phyloP scores from a whole-genome alignment of 2,329 filamentous ascomycete genomes.

The Sclerotinia trifoliorum region DNA sequence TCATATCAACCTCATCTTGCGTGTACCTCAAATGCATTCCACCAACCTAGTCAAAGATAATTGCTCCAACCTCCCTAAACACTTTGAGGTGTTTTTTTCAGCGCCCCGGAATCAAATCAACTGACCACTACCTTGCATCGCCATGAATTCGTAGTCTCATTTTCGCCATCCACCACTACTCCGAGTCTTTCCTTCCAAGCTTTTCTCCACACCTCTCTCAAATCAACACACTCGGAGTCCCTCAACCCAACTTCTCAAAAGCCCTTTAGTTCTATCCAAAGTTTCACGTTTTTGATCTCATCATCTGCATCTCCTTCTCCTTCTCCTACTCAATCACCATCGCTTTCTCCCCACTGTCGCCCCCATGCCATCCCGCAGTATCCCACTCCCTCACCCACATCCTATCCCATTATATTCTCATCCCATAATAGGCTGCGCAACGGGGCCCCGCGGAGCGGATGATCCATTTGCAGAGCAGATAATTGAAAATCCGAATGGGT shows the following conservation, averaged over 20 bases:
- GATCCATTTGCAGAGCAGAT: no score
- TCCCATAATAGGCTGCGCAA: no score
- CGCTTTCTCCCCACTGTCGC: no score
- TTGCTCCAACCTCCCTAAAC: not conserved
- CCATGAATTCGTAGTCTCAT: not conserved
- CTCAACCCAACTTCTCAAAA: not conserved
- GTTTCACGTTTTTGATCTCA: not conserved
- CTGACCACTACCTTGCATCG: not conserved
- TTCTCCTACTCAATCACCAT: not conserved
- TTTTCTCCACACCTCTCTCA: fast-evolving
- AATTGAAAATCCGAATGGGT: no score
- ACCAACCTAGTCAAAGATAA: not conserved
- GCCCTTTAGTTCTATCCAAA: not conserved
- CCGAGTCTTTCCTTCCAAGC: not conserved
- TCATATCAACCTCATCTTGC: not conserved
- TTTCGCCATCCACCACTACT: not conserved
- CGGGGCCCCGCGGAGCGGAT: no score
- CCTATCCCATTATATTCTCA: no score
- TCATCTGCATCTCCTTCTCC: not conserved
- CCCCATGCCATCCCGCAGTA: no score
- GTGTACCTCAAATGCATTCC: not conserved
- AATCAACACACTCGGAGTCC: not conserved
- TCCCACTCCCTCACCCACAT: no score
- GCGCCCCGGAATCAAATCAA: not conserved
- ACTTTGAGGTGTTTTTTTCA: not conserved